Evolutionary conservation across 2,329 filamentous ascomycete species (phyloP), one percentile per base, ranked within the genome.

Genomic region (Paecilomyces formosus): DNA sequence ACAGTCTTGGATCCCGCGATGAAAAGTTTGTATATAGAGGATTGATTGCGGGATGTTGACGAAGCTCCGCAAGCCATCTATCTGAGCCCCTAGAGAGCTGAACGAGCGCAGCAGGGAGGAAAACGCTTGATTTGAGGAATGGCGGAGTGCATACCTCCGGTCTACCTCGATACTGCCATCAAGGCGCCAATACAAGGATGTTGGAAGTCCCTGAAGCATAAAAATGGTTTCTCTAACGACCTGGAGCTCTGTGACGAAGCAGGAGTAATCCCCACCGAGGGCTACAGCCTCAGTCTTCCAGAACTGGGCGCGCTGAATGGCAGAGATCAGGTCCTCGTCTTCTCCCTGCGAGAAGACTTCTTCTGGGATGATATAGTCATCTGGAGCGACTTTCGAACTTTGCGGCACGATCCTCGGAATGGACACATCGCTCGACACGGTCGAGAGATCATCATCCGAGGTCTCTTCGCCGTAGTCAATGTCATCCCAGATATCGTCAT

Each of bases 121-220:
- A 18, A 76, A 62, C 3, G 70, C 63, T 50, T 64, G 57, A 24
- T 58, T 67, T 0, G 74, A 76, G 33, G 71, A 62, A 63, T 77
- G 70, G 9, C 60, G 60, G 26, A 74, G 58, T 22, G 62, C 64
- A 64, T 77, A 76, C 57, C 69, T 68, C 24, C 72, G 65, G 55
- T 77, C 74, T 50, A 78, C 63, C 58, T 69, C 66, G n/a, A 76
- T 63, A 3, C 59, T 62, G 35, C 68, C 64, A 35, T 73, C 69
- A 21, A 71, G 31, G 56, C 69, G 64, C 77, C 72, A 63, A 66
- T 92, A 96, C 1, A 96, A 69, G 1, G 85, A 87, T 2, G 89
- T 93, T 5, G 86, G 82, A 3, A 94, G 76, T 0, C 92, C 92
- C 57, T 85, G 84, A 0, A 97, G 81, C 90, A 97, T 95, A 66